Percentiles rank a stretch among this genome's conserved stretches.
Evolutionary conservation across 306 rosid genomes (phyloP).

Genomic region (Trichosanthes truncata): DNA sequence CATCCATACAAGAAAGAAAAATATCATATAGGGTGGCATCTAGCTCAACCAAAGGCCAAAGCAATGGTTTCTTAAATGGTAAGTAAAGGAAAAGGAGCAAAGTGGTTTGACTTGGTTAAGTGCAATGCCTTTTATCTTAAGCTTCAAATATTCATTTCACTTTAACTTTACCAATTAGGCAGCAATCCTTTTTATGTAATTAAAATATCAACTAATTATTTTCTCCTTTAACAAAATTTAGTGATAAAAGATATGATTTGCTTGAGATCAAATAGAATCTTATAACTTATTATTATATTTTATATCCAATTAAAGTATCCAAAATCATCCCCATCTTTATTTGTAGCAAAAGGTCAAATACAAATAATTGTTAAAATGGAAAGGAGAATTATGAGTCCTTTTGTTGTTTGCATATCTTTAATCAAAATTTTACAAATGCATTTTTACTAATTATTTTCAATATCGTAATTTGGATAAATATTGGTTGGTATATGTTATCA

Average conservation of each 20-base stretch:
- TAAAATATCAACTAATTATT: background rate
- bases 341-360: background rate
- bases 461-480: background rate
- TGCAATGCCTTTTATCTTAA: background rate
- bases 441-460: no score
- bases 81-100: background rate
- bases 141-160: background rate
- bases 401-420: background rate
- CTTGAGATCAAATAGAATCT: background rate
- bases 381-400: background rate
- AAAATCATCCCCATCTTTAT: background rate
- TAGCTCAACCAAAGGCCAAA: background rate
- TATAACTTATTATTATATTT: background rate
- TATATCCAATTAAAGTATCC: background rate
- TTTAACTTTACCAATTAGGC: conserved; percentile 1
- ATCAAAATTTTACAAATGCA: background rate
- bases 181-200: background rate
- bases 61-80: conserved; percentile 1
- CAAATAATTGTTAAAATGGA: background rate
- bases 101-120: background rate
- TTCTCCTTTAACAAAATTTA: background rate
- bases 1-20: background rate
- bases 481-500: background rate
- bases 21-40: background rate
- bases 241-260: background rate